Evolutionary conservation across 495 filamentous ascomycete genomes (phyloP).

Genomic region (Penicillium lividum): DNA sequence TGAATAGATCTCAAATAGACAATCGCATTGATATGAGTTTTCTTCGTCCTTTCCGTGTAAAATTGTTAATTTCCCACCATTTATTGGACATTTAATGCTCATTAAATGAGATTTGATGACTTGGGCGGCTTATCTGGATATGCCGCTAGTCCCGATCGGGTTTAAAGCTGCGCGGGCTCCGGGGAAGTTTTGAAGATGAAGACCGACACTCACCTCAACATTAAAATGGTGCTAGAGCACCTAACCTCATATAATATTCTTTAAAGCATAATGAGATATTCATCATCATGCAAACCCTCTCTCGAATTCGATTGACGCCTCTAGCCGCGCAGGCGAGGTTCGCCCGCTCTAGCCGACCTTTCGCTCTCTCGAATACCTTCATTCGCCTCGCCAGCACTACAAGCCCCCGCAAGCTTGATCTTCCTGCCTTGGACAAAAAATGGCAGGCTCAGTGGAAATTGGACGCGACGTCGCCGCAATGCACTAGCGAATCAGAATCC

Average conservation of each 20-base stretch:
- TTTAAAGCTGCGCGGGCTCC: constrained; percentile 19
- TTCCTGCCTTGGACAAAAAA: constrained; percentile 69
- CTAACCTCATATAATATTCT: background rate
- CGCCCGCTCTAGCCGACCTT: constrained; percentile 19
- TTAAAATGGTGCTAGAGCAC: background rate
- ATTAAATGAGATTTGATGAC: background rate
- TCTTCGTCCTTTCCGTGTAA: no score
- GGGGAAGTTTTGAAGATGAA: constrained; percentile 30
- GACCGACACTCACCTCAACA: constrained; percentile 5
- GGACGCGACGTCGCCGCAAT: constrained; percentile 17
- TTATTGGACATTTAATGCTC: no score
- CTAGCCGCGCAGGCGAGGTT: constrained; percentile 24
- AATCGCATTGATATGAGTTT: background rate
- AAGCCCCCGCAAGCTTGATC: constrained; percentile 50
- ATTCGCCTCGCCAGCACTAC: constrained; percentile 25
- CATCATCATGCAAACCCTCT: constrained; percentile 33
- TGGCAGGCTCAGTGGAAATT: constrained; percentile 64
- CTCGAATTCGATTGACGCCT: constrained; percentile 32
- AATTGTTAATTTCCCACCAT: no score
- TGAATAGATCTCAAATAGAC: constrained; percentile 5
- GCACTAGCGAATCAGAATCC: constrained; percentile 10
- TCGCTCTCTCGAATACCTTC: constrained; percentile 17
- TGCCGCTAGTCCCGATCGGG: constrained; percentile 33
- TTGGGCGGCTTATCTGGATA: background rate
- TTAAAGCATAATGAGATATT: constrained; percentile 18